Percentiles rank a stretch among this genome's conserved stretches.
phyloP scores from a whole-genome alignment of 2,329 filamentous ascomycete genomes.

The Paraconiothyrium brasiliense region DNA sequence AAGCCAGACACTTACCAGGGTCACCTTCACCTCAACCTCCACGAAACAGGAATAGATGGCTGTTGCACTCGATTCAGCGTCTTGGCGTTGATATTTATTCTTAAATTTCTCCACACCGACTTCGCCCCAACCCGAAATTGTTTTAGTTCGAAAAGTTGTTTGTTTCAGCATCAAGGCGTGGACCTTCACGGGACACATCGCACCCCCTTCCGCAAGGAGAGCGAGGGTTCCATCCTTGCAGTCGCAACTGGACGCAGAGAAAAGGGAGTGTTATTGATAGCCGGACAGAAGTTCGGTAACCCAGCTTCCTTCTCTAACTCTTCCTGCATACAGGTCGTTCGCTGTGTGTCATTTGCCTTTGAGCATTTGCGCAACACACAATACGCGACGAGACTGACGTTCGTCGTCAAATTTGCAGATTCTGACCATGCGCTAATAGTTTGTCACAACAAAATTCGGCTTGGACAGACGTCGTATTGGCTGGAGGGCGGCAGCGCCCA shows the following conservation, averaged over 20 bases:
- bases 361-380: not conserved
- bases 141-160: not conserved
- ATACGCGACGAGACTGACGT: not conserved
- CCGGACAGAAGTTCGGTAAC: too few relatives aligned
- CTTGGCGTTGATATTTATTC: not conserved
- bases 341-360: not conserved
- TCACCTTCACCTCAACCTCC: too few relatives aligned
- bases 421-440: not conserved
- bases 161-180: not conserved
- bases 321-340: not conserved
- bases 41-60: too few relatives aligned
- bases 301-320: not conserved
- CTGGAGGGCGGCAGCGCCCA: not conserved
- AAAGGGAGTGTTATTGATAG: too few relatives aligned
- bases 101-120: not conserved
- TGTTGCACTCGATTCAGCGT: not conserved
- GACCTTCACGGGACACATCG: not conserved
- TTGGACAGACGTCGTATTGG: not conserved
- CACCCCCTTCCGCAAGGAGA: not conserved
- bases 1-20: too few relatives aligned
- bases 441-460: not conserved
- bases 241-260: too few relatives aligned
- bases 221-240: not conserved
- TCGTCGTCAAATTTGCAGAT: not conserved
- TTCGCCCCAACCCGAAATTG: not conserved